phyloP scores from a whole-genome alignment of 371 early-diverging fungal species.

The Mortierella polycephala region DNA sequence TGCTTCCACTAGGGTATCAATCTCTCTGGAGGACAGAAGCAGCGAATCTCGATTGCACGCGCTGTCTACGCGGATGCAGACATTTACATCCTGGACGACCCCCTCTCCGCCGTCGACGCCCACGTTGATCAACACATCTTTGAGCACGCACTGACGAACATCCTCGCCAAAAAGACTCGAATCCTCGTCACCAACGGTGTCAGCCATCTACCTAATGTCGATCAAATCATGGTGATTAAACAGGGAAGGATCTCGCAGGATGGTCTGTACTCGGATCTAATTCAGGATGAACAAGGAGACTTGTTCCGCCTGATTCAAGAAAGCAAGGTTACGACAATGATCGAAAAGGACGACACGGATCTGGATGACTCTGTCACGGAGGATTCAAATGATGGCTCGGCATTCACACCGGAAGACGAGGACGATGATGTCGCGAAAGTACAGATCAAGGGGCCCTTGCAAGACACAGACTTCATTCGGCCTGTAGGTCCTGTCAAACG shows the following conservation, averaged over 20 bases:
- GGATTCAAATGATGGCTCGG: neutral
- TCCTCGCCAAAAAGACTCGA: conserved; percentile 48
- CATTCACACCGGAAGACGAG: neutral
- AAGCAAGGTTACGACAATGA: conserved; percentile 15
- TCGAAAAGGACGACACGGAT: neutral
- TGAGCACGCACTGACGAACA: conserved; percentile 52
- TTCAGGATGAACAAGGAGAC: conserved; percentile 43
- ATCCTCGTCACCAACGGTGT: conserved; percentile 65
- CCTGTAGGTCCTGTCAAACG: conserved; percentile 71
- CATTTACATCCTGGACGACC: conserved; percentile 76
- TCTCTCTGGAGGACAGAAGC: conserved; percentile 89
- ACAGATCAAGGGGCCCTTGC: too few species aligned
- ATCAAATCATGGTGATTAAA: conserved; percentile 59
- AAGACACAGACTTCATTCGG: conserved; percentile 32
- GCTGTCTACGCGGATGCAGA: conserved; percentile 62
- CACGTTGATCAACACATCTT: conserved; percentile 60
- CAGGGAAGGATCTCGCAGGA: conserved; percentile 61
- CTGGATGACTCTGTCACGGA: neutral
- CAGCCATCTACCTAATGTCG: conserved; percentile 59
- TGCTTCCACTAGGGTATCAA: conserved; percentile 69
- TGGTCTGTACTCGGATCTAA: conserved; percentile 58
- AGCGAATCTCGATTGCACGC: conserved; percentile 63
- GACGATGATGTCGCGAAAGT: neutral
- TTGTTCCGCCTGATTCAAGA: conserved; percentile 32
- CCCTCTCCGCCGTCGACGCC: conserved; percentile 83